Base-by-base conservation (phyloP, 176 grass and related monocot genomes). In the Saccharum spontaneum region DNA sequence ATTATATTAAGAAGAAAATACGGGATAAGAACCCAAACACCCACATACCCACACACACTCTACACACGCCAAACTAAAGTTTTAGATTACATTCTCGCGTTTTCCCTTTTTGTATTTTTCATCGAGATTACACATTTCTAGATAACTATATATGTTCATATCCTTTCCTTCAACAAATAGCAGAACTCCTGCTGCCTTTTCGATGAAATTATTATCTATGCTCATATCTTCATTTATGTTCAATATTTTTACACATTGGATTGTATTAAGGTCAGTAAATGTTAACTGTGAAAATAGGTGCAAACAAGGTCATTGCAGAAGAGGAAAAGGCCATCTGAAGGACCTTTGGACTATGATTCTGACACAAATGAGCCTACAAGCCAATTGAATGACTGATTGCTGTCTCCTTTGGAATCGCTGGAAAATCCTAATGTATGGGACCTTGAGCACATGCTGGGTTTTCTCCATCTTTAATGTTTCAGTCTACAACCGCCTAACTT, bases 221-320 rank as follows among this genome's bases (percentile, higher is more conserved):
- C 54, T 40, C 1, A 24, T 60, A 83, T 30, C 41, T 40, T 17
- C 5, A 54, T 20, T 43, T 75, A 8, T 43, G 44, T 30, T 81
- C 20, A 36, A 26, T 36, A 3, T 67, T 80, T 34, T 71, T 2
- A 7, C 13, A 24, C 23, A n/a, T 48, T 76, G 37, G 6, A 22
- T 45, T 37, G 15, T 76, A 45, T 23, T 54, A 45, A 69, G 12
- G 39, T 61, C 57, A 82, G 45, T 26, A 31, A 30, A 82, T 44
- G 24, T 11, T 60, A 22, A 20, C 16, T 60, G 4, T 76, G 38
- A 61, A 77, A 83, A 68, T 68, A 88, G 80, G 73, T 83, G 69
- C 24, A 63, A 52, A 83, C 80, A 88, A 65, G 73, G 31, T 83
- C 57, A 64, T 40, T 61, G 57, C 66, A 88, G 49, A 83, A 71